Conservation (phyloP, 768 basidiomycete species). For the Auriculariales sp. region DNA sequence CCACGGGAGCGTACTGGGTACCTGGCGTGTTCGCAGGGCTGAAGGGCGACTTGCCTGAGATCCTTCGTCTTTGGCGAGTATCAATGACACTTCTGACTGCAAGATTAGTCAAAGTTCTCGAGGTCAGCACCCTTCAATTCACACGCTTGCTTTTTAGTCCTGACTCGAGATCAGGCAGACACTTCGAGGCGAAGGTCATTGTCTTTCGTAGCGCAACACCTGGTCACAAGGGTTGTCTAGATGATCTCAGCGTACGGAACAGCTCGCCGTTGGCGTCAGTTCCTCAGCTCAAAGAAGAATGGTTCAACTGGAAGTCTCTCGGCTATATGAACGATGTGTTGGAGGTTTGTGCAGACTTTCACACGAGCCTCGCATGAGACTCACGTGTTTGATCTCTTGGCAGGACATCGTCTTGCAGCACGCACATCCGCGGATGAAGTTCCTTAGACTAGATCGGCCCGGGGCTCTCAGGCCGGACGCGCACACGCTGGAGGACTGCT, state of each 20-base stretch:
- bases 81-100: conserved; percentile 40
- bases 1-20: conserved; percentile 60
- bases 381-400: too few species aligned
- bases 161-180: not conserved
- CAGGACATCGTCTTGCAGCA: conserved; percentile 21
- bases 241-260: conserved; percentile 22
- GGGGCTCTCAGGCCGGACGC: conserved; percentile 50
- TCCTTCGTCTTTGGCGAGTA: conserved; percentile 41
- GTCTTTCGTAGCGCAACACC: conserved; percentile 42
- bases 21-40: conserved; percentile 32
- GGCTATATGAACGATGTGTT: conserved; percentile 42
- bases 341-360: conserved; percentile 15
- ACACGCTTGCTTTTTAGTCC: conserved; percentile 28
- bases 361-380: not conserved
- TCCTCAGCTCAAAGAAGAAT: too few species aligned
- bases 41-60: conserved; percentile 31
- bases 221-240: conserved; percentile 52
- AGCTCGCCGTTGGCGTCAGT: too few species aligned
- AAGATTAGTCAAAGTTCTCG: too few species aligned
- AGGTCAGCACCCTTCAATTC: too few species aligned
- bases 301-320: conserved; percentile 55
- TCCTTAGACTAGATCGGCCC: conserved; percentile 45
- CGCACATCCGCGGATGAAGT: conserved; percentile 41
- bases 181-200: conserved; percentile 24
- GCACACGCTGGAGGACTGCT: conserved; percentile 29